Base-by-base conservation (phyloP, 306 rosid genomes). In the Cyclanthera cordifolia region DNA sequence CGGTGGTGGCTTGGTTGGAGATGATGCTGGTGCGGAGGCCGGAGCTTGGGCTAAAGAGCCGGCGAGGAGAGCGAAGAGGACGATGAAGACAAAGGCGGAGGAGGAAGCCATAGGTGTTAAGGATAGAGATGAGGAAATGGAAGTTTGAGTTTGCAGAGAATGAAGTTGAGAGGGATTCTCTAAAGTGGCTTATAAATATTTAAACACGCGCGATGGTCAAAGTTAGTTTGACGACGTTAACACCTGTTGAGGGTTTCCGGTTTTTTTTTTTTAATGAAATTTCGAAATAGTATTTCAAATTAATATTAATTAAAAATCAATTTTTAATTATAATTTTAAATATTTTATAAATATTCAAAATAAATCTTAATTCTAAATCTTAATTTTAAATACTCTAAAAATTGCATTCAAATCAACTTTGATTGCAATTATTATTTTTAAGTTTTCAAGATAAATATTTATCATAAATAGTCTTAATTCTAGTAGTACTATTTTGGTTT, bases 51-150 rank as follows among this genome's bases (percentile, higher is more conserved):
- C 87, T 6, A 79, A 16, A 49, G 84, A 56, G 63, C 76, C 65
- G 21, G 83, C 81, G 7, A 86, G 47, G 25, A 87, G 25, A 4
- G 83, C 57, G 50, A 82, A 0, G 15, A 79, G 5, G n/a, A 77
- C 11, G 69, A 85, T 0, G 30, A 76, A 2, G n/a, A 72, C 67
- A 47, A 84, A 53, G 0, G 82, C 39, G 2, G 78, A 66, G 79
- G 71, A 66, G 16, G 49, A 45, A 27, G 96, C 88, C 98, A 89
- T 90, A 19, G 41, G 9, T 19, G 49, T 16, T 21, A 41, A 20
- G 14, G 4, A 48, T 2, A 32, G 7, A 52, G 17, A 25, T 17
- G 70, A 25, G 53, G 7, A 34, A 10, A 21, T 5, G 6, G 23
- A 60, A 10, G 49, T 17, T 59, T 34, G 13, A 56, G 63, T 10